Evolutionary conservation across 148 eudicot genomes (phyloP).

Genomic region (Chenopodium formosanum): DNA sequence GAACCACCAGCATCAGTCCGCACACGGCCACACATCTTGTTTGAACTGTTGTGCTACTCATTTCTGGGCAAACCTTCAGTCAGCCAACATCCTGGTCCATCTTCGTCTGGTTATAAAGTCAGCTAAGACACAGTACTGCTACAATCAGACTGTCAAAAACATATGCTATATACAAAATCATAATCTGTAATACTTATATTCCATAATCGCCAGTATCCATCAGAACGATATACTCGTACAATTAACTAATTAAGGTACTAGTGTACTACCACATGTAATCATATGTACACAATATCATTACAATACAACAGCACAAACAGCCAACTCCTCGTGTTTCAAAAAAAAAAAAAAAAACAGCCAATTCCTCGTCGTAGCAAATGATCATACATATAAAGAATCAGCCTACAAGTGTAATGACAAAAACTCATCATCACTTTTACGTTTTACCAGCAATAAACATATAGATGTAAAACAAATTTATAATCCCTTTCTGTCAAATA

Average conservation of each 20-base stretch:
- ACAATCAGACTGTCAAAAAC: too few relatives aligned
- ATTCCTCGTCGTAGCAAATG: not conserved
- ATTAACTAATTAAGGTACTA: not conserved
- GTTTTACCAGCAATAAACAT: constrained; percentile 16
- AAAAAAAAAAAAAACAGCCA: not conserved
- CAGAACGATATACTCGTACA: too few relatives aligned
- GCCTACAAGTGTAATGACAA: constrained; percentile 6
- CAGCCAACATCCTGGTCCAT: too few relatives aligned
- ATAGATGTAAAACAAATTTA: constrained; percentile 18
- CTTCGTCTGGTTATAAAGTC: too few relatives aligned
- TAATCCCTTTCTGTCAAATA: constrained; percentile 24
- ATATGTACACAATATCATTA: not conserved
- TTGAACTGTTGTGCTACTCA: too few relatives aligned
- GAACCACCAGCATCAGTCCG: not conserved
- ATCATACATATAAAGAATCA: not conserved
- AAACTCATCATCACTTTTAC: constrained; percentile 4
- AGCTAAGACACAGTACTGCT: too few relatives aligned
- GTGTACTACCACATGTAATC: not conserved
- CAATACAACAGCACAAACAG: not conserved
- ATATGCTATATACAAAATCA: too few relatives aligned
- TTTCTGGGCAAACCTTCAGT: too few relatives aligned
- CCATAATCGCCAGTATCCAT: too few relatives aligned
- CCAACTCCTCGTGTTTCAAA: not conserved
- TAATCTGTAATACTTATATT: too few relatives aligned
- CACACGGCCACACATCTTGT: not conserved